Evolutionary conservation across 495 filamentous ascomycete species (phyloP).

Genomic region (Recurvomyces mirabilis): DNA sequence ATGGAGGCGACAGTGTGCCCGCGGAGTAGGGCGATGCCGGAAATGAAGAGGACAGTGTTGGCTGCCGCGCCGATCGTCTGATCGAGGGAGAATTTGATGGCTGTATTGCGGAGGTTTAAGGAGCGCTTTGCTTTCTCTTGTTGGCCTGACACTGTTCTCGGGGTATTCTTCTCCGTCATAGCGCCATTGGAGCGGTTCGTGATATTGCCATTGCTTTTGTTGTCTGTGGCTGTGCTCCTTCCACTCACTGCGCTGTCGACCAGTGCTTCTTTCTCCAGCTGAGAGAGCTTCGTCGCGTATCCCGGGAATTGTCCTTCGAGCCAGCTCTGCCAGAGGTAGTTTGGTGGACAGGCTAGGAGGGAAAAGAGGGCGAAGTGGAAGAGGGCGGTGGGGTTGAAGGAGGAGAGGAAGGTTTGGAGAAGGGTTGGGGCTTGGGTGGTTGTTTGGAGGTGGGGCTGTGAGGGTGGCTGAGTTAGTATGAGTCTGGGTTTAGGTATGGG

Average conservation of each 20-base stretch:
- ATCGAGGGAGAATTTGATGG: slow-evolving; percentile 72
- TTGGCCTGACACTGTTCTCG: neutral
- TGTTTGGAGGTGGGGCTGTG: neutral
- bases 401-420: neutral
- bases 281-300: slow-evolving; percentile 16
- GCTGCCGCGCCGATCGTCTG: slow-evolving; percentile 62
- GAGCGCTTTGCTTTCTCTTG: slow-evolving; percentile 17
- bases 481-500: neutral
- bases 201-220: neutral
- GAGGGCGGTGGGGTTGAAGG: slow-evolving; percentile 50
- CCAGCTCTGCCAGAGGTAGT: slow-evolving; percentile 71
- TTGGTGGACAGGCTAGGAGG: slow-evolving; percentile 66
- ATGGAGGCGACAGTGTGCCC: slow-evolving; percentile 11
- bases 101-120: slow-evolving; percentile 59
- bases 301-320: slow-evolving; percentile 47
- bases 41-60: slow-evolving; percentile 70
- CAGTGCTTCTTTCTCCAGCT: slow-evolving; percentile 16
- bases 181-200: neutral
- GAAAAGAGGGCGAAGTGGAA: slow-evolving; percentile 72
- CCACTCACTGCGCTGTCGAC: slow-evolving; percentile 18
- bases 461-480: too few species aligned
- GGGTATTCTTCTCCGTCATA: neutral
- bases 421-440: slow-evolving; percentile 27
- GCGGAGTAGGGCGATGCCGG: slow-evolving; percentile 42
- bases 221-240: neutral